Evolutionary conservation across 257 asterid species (phyloP), one percentile per base, ranked within the genome.

Genomic region (Mentha longifolia): DNA sequence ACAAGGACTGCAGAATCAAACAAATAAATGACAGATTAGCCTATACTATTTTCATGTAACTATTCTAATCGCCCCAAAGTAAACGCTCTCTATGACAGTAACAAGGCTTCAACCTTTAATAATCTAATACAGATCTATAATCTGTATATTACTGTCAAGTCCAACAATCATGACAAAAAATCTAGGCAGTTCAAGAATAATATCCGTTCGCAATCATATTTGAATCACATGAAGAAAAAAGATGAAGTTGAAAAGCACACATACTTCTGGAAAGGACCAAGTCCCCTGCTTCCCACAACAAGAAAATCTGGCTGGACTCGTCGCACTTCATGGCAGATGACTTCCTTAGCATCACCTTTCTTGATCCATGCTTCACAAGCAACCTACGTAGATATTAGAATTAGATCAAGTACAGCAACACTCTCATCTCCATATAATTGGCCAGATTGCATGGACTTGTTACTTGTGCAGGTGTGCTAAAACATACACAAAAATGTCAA

Each of bases 211-310:
- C 20, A 65, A 59, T 50, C 1, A 3, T 25, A 58, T 22, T 49
- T 9, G 56, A 65, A n/a, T 50, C 16, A 17, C 0, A 11, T 7
- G 5, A 14, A 10, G 35, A 5, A 11, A 33, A 25, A 72, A 25
- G n/a, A 17, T 12, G 14, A 51, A 51, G 39, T 15, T 49, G 46
- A 60, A 22, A 31, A 59, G 68, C 35, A 61, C 14, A 71, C 78
- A 6, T 78, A 86, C 98, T 81, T 88, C 82, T 86, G 96, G 80
- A 89, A 92, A 69, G 98, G 98, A 74, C 94, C 95, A 3, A 92
- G 96, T 61, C 96, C 96, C 78, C 98, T 81, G 86, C 89, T 81
- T 63, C 98, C 98, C 20, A 92, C 86, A 54, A 92, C 94, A 75
- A 92, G 94, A 57, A 92, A 80, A 79, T 92, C 98, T 15, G 98